Evolutionary conservation across 169 alveolate genomes (phyloP), one percentile per base, ranked within the genome.

Genomic region (Miamiensis avidus): DNA sequence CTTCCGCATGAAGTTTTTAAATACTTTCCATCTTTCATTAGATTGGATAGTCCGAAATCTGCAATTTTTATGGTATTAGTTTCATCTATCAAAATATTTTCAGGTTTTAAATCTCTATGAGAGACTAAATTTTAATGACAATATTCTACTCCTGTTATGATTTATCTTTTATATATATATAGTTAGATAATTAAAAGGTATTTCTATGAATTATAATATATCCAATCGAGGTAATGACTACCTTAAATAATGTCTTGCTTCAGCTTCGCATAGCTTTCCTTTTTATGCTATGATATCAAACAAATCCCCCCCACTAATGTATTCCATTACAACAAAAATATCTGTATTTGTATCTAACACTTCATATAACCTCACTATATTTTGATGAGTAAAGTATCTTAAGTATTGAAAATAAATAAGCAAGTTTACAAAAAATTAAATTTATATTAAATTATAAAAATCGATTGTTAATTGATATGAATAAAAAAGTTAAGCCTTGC

Each of bases 1-100:
- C 99, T 97, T 0, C 99, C 99, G 83, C 99, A 98, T 29, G 99
- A 98, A 1, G 99, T 98, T 90, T 95, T 95, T 88, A 99, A 95
- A 88, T 97, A 97, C 82, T 94, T 97, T 25, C 99, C 99, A 84
- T 98, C 99, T 33, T 94, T 91, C 93, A 96, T 89, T 84, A 96
- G 84, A 84, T 93, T 95, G 82, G 93, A 81, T 65, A 97, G 94
- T 6, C 98, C 98, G 74, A 98, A 98, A 78, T 97, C 97, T 4
- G 96, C 94, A 84, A 96, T 89, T 94, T 92, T 95, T 76, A 92
- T 83, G 25, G 74, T 81, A 65, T 86, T 81, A 64, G 88, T 88
- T 73, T 94, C 94, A 75, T 94, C 93, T 30, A 95, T 86, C 74
- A 97, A 87, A 34, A 97, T 92, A 90, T 97, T 97, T 91, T 97